Evolutionary conservation across 2,329 filamentous ascomycete genomes (phyloP), one percentile per base, ranked within the genome.

Genomic region (Zasmidium citrigriseum): DNA sequence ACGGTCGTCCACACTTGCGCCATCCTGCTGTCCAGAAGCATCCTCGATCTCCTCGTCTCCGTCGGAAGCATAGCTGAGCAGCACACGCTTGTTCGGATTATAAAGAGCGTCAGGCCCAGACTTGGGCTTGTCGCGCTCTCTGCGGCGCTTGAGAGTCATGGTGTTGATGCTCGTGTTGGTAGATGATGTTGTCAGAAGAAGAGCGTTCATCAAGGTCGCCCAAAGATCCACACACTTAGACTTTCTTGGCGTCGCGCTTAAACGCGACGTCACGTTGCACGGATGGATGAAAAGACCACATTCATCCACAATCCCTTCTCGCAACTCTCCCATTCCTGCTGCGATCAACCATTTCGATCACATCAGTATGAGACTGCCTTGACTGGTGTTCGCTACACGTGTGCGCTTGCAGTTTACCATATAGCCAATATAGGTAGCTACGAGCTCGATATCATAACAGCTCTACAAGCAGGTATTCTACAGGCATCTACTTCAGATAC

Each of bases 41-140:
- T 55, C 55, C 21, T 62, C 48, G 12, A 51, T 41, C 41, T 63
- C 64, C 16, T 62, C 60, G 24, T 69, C 67, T 4, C 70, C 70
- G 11, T 70, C 65, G 2, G 67, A 68, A 10, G 50, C 69, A 48
- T 73, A 73, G 64, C 67, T 72, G 18, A 73, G 64, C 52, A 71
- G 58, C 7, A 73, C 62, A 34, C 70, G 66, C 60, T 73, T 72
- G 57, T 69, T 67, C 2, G 70, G 70, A 48, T 72, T 67, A 57
- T 71, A 71, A 12, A 49, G 16, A 14, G 65, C 55, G 18, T 70
- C 64, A 0, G 66, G 67, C n/a, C 61, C 65, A 22, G 63, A 57
- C 49, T 71, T 72, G n/a, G 70, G 70, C 52, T 61, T 58, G 54
- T 73, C 70, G 34, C 70, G 66, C 55, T 73, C 70, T 61, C 70